A percentile compares a stretch with the other conserved stretches of the same genome.
Evolutionary conservation across 176 grass and related monocot species (phyloP).

Genomic region (Tillandsia leiboldiana): DNA sequence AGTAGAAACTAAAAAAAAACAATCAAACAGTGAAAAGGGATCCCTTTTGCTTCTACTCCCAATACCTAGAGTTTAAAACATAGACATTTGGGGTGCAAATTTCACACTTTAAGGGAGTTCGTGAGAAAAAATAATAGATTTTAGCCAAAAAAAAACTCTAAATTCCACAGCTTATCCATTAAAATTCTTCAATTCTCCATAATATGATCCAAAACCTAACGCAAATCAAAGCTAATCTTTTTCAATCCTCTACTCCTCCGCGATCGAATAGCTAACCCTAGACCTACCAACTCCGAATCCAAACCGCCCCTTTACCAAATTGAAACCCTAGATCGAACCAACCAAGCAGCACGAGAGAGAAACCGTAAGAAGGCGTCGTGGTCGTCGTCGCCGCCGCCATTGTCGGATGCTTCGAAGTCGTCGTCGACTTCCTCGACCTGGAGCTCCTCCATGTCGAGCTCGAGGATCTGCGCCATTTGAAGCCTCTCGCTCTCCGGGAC

Average conservation of each 20-base stretch:
- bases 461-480: conserved; percentile 74
- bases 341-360: neutral
- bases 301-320: neutral
- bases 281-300: neutral
- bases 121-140: too few relatives aligned
- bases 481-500: conserved; percentile 55
- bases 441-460: conserved; percentile 87
- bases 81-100: too few relatives aligned
- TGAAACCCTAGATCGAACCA: conserved; percentile 4
- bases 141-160: too few relatives aligned
- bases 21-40: neutral
- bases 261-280: neutral
- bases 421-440: conserved; percentile 48
- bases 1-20: conserved; percentile 3
- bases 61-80: neutral
- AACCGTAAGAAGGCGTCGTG: conserved; percentile 39
- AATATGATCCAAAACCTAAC: too few relatives aligned
- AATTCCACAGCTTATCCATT: too few relatives aligned
- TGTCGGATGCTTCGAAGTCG: conserved; percentile 8
- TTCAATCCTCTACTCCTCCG: too few relatives aligned
- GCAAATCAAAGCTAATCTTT: too few relatives aligned
- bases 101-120: too few relatives aligned
- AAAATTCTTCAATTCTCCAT: too few relatives aligned
- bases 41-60: neutral
- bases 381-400: conserved; percentile 15